Evolutionary conservation across 2,329 filamentous ascomycete genomes (phyloP), one percentile per base, ranked within the genome.

Genomic region (Drechmeria coniospora): DNA sequence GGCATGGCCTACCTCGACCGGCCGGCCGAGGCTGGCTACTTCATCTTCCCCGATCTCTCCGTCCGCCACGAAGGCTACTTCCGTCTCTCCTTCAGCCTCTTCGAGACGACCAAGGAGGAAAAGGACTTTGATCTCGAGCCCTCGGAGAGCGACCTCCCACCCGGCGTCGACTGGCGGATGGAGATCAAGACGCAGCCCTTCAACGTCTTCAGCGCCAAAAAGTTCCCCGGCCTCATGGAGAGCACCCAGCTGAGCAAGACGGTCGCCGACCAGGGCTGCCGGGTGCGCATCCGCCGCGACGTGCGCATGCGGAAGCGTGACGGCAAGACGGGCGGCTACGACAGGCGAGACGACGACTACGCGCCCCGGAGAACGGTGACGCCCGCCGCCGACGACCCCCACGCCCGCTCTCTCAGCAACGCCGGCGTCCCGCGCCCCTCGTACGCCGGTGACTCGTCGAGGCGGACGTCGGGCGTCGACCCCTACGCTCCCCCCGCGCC

Each of bases 1-100:
- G 90, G 87, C 32, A 92, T 94, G 68, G 86, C 87, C 15, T 94
- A 95, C 48, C 68, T 98, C 27, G 87, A 95, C 49, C 79, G 87
- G 24, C 90, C 90, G 3, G 54, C 57, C 21, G 68, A 74, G 40
- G 72, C 71, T 23, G 90, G 86, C 30, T 98, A 95, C 54, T 98
- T 98, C 54, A 81, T 98, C 51, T 98, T 98, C 50, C 90, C 90
- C 3, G 90, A 98, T 53, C 63, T 95, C 16, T 94, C 87, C 0
- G 87, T 98, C 26, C 77, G 90, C 31, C 87, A 98, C 46, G 90
- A 98, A 54, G 90, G 90, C 36, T 76, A 78, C 40, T 98, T 94
- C 53, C 68, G 78, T n/a, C 59, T 98, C 30, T 80, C 75, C 36
- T 95, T 98, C 56, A 86, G 83, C 44, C 61, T 98, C 19, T 95